Evolutionary conservation across 1,284 basidiomycete genomes (phyloP).

Genomic region (Hymenochaete sp.): DNA sequence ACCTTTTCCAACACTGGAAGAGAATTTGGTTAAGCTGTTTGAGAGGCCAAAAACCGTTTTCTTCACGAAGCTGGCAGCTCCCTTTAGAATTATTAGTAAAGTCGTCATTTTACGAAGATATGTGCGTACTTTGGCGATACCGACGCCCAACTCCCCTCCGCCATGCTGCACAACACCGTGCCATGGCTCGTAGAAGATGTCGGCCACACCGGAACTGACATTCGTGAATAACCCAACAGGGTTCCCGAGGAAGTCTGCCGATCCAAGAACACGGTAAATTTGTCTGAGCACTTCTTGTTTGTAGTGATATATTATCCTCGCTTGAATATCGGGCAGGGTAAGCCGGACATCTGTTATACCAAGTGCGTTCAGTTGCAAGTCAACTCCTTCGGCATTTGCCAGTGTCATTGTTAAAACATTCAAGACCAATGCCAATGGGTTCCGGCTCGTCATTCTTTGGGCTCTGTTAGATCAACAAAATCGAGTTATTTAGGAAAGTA

Average conservation of each 20-base stretch:
- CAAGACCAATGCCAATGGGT: conserved; percentile 88
- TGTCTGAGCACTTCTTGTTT: conserved; percentile 91
- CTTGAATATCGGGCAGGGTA: conserved; percentile 76
- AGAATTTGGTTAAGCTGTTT: conserved; percentile 95
- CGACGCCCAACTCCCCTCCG: conserved; percentile 89
- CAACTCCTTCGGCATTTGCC: conserved; percentile 95
- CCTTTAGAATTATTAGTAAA: conserved; percentile 37
- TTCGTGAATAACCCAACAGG: conserved; percentile 98
- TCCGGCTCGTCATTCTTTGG: conserved; percentile 69
- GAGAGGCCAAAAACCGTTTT: conserved; percentile 97
- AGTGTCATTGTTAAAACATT: conserved; percentile 96
- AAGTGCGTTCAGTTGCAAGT: conserved; percentile 91
- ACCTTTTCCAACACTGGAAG: conserved; percentile 96
- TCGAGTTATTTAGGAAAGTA: conserved; percentile 3
- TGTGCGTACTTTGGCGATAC: conserved; percentile 83
- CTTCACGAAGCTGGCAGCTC: conserved; percentile 97
- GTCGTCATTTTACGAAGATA: conserved; percentile 2
- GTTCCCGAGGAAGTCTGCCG: conserved; percentile 90
- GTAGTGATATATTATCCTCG: conserved; percentile 87
- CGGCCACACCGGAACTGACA: conserved; percentile 96
- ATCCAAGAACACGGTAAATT: conserved; percentile 92
- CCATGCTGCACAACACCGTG: conserved; percentile 97
- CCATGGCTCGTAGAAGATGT: conserved; percentile 99
- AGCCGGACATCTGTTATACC: conserved; percentile 93
- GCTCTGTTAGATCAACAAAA: background rate